Evolutionary conservation across 192 early-diverging fungal species (phyloP).

Genomic region (Coemansia interrupta): DNA sequence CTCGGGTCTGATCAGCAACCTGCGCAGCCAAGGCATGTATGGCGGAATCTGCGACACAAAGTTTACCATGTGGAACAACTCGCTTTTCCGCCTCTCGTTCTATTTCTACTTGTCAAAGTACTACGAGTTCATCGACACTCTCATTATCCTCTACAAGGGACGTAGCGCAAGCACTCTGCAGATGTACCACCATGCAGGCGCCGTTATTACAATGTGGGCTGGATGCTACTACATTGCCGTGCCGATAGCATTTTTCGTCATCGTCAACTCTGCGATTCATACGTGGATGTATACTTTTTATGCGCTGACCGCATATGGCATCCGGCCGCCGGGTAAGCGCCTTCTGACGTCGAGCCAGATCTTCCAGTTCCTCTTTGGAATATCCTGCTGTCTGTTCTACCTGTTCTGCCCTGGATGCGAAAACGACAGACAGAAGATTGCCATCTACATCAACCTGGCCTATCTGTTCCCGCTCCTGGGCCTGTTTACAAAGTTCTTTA

Average conservation of each 20-base stretch:
- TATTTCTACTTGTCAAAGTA: conserved; percentile 87
- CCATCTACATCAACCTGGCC: conserved; percentile 65
- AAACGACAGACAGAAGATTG: conserved; percentile 59
- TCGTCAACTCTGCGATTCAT: conserved; percentile 79
- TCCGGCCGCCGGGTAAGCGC: conserved; percentile 74
- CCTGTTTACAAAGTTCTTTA: conserved; percentile 79
- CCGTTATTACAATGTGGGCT: conserved; percentile 87
- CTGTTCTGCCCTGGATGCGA: conserved; percentile 63
- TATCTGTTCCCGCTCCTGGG: conserved; percentile 77
- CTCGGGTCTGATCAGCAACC: conserved; percentile 54
- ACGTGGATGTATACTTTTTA: conserved; percentile 89
- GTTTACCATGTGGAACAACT: conserved; percentile 63
- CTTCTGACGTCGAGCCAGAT: conserved; percentile 83
- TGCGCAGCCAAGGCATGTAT: conserved; percentile 53
- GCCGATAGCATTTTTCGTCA: conserved; percentile 81
- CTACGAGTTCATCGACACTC: conserved; percentile 86
- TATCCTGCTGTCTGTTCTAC: conserved; percentile 63
- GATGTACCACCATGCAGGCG: conserved; percentile 85
- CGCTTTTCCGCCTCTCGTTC: conserved; percentile 73
- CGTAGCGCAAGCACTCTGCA: conserved; percentile 69
- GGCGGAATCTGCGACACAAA: conserved; percentile 69
- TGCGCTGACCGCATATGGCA: conserved; percentile 65
- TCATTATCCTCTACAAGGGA: conserved; percentile 80
- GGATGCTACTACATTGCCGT: conserved; percentile 72
- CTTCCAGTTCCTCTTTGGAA: conserved; percentile 79